Evolutionary conservation across 164 flowering plant genomes (phyloP).

Genomic region (Vitis rupestris): DNA sequence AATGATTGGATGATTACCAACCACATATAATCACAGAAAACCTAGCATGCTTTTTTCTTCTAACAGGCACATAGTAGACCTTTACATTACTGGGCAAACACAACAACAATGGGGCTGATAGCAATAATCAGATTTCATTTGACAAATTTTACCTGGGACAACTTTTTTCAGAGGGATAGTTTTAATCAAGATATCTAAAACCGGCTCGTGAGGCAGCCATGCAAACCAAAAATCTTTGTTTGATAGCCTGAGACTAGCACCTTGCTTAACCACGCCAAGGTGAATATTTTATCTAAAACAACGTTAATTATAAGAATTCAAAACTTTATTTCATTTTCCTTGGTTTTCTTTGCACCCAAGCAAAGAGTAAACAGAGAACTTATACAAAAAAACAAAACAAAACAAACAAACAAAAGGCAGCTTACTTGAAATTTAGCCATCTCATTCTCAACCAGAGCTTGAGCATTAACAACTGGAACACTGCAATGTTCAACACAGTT

Average conservation of each 20-base stretch:
- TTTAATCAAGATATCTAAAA: no score
- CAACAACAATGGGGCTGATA: neutral
- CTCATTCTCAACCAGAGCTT: constrained; percentile 71
- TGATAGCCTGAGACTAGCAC: no score
- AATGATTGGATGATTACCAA: neutral
- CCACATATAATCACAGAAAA: neutral
- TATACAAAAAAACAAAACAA: neutral
- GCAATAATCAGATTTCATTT: neutral
- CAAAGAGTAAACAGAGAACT: neutral
- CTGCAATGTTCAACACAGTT: constrained; percentile 89
- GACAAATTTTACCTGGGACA: neutral
- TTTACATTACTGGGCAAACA: neutral
- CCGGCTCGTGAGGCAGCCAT: no score
- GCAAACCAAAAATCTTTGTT: no score
- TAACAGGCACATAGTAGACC: no score
- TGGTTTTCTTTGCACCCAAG: neutral
- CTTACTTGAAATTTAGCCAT: constrained; percentile 90
- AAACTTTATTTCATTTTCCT: no score
- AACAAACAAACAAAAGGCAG: neutral
- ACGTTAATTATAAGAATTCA: no score
- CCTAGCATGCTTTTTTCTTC: neutral
- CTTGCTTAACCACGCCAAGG: no score
- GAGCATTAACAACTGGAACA: constrained; percentile 75
- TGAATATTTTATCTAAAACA: no score
- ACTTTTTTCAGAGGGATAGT: neutral